phyloP scores from a whole-genome alignment of 2,329 filamentous ascomycete species.

The Colletotrichum sublineola region DNA sequence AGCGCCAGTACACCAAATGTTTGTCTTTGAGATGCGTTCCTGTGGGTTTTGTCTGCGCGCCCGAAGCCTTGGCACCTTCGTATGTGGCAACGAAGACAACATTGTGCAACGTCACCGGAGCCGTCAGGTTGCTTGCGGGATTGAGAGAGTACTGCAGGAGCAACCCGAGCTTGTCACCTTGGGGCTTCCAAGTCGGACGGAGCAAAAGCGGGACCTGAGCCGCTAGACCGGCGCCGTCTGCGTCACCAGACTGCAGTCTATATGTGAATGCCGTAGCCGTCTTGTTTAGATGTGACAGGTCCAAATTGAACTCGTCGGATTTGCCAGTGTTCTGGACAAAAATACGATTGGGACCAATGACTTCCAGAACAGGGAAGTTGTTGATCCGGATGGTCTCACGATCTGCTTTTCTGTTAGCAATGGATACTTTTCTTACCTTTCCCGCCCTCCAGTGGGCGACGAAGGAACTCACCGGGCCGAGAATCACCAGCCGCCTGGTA shows the following conservation, averaged over 20 bases:
- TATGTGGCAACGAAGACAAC: slow-evolving; percentile 80
- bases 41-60: slow-evolving; percentile 81
- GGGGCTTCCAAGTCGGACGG: slow-evolving; percentile 83
- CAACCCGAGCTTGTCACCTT: slow-evolving; percentile 87
- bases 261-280: slow-evolving; percentile 93
- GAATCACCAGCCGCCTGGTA: slow-evolving; percentile 69
- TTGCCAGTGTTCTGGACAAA: slow-evolving; percentile 82
- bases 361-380: slow-evolving; percentile 89
- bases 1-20: slow-evolving; percentile 82
- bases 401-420: slow-evolving; percentile 51
- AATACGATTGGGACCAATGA: slow-evolving; percentile 92
- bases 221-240: slow-evolving; percentile 58
- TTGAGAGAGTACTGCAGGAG: slow-evolving; percentile 89
- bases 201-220: slow-evolving; percentile 80
- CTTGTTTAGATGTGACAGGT: slow-evolving; percentile 78
- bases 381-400: slow-evolving; percentile 83
- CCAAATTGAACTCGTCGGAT: slow-evolving; percentile 84
- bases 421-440: background rate
- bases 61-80: slow-evolving; percentile 73
- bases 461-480: slow-evolving; percentile 60
- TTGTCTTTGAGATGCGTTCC: slow-evolving; percentile 86
- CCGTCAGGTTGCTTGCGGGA: slow-evolving; percentile 67
- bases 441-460: background rate
- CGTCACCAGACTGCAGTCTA: slow-evolving; percentile 80
- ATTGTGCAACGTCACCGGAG: slow-evolving; percentile 71